phyloP scores from a whole-genome alignment of 2,329 filamentous ascomycete species.

The Cercospora berteroae region DNA sequence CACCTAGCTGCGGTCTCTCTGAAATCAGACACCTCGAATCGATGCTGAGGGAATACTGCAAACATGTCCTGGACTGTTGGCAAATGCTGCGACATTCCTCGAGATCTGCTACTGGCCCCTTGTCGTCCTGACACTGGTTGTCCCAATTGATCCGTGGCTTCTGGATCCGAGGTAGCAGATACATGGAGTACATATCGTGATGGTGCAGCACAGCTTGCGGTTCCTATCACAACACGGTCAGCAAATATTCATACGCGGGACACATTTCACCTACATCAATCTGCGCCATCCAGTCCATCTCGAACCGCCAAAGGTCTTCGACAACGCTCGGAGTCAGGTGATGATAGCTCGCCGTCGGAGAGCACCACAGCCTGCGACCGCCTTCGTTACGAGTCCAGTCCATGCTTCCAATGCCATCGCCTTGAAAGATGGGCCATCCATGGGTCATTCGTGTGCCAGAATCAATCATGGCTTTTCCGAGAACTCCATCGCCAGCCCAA shows the following conservation, averaged over 20 bases:
- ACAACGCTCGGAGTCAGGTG: slow-evolving; percentile 27
- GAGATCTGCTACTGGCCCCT: slow-evolving; percentile 12
- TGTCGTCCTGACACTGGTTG: slow-evolving; percentile 28
- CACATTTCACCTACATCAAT: slow-evolving; percentile 15
- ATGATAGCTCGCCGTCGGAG: slow-evolving; percentile 29
- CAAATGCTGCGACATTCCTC: slow-evolving; percentile 27
- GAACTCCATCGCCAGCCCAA: slow-evolving; percentile 35
- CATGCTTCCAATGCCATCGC: slow-evolving; percentile 27
- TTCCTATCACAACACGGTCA: background rate
- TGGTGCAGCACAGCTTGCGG: slow-evolving; percentile 20
- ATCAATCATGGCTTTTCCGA: slow-evolving; percentile 31
- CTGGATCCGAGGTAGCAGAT: slow-evolving; percentile 26
- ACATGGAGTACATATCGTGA: slow-evolving; percentile 27
- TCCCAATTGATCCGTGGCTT: slow-evolving; percentile 26
- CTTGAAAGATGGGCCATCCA: slow-evolving; percentile 33
- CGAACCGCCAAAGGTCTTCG: slow-evolving; percentile 27
- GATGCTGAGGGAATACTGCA: slow-evolving; percentile 25
- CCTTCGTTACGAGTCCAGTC: slow-evolving; percentile 26
- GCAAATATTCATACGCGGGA: background rate
- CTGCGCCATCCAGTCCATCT: slow-evolving; percentile 27
- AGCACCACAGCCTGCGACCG: slow-evolving; percentile 30
- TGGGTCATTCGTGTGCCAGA: slow-evolving; percentile 25
- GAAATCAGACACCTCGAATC: slow-evolving; percentile 19
- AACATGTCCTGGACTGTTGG: slow-evolving; percentile 18
- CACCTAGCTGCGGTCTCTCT: slow-evolving; percentile 22